phyloP scores from a whole-genome alignment of 306 rosid genomes.

The Sechiopsis laciniata region DNA sequence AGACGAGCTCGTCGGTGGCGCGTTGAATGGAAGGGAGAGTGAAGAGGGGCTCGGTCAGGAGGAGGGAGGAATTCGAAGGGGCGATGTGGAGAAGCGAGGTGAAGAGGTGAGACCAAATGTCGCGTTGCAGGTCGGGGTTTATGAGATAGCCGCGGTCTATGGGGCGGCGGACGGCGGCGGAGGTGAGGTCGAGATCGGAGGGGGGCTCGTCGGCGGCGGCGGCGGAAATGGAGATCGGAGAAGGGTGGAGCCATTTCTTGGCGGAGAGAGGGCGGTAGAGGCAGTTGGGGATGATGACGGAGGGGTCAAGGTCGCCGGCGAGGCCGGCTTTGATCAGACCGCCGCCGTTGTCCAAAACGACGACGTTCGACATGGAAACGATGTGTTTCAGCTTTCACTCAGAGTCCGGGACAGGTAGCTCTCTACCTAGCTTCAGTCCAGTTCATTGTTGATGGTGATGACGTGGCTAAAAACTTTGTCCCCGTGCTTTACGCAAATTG shows the following conservation, averaged over 20 bases:
- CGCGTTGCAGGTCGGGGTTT: slow-evolving; percentile 88
- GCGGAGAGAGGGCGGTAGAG: slow-evolving; percentile 59
- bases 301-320: slow-evolving; percentile 75
- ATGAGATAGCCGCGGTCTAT: slow-evolving; percentile 83
- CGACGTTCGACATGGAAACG: slow-evolving; percentile 34
- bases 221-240: slow-evolving; percentile 31
- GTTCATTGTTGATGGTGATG: no score
- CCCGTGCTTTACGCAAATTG: no score
- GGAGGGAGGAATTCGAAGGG: slow-evolving; percentile 64
- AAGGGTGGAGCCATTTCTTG: slow-evolving; percentile 63
- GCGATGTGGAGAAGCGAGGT: slow-evolving; percentile 50
- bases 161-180: slow-evolving; percentile 88
- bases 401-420: no score
- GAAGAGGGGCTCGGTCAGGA: slow-evolving; percentile 83
- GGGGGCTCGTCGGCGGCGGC: slow-evolving; percentile 10
- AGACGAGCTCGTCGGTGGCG: slow-evolving; percentile 71
- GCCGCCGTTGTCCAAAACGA: slow-evolving; percentile 90
- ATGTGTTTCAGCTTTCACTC: no score
- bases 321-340: slow-evolving; percentile 77
- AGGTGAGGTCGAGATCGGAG: slow-evolving; percentile 61
- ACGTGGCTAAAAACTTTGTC: no score
- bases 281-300: slow-evolving; percentile 65
- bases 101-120: slow-evolving; percentile 87
- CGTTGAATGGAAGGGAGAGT: slow-evolving; percentile 76
- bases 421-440: no score